These are phyloP conservation scores for Rubroboletus pulcherrimus DNA, from an alignment of 768 basidiomycete species.

Conservation along the genomic window DNA sequence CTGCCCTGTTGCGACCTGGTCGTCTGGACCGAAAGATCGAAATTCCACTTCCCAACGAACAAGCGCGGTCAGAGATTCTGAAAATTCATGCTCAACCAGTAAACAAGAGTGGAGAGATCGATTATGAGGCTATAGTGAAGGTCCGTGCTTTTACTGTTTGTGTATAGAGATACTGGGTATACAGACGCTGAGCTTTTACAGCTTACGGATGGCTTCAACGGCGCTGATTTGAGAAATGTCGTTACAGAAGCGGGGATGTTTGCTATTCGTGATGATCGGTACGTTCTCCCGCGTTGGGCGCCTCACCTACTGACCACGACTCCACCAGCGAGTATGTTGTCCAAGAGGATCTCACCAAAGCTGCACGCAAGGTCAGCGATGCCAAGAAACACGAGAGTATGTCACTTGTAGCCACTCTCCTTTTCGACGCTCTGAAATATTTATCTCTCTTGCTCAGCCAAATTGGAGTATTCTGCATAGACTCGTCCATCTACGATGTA, in stretches of 20 bases:
- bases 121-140: constrained; percentile 98
- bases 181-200: constrained; percentile 25
- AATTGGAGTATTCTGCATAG: constrained; percentile 44
- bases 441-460: constrained; percentile 26
- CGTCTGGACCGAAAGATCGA: constrained; percentile 97
- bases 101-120: constrained; percentile 92
- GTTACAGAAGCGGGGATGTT: constrained; percentile 98
- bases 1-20: constrained; percentile 92
- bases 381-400: constrained; percentile 97
- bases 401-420: constrained; percentile 25
- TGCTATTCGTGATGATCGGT: constrained; percentile 95
- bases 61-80: constrained; percentile 91
- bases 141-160: constrained; percentile 33
- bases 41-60: constrained; percentile 96
- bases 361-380: constrained; percentile 90
- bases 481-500: constrained; percentile 14
- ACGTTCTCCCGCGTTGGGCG: constrained; percentile 17
- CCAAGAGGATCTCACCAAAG: constrained; percentile 96
- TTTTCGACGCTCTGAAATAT: neutral
- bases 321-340: constrained; percentile 72
- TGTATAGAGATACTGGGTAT: neutral
- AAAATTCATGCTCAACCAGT: constrained; percentile 96
- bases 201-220: constrained; percentile 92
- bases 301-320: constrained; percentile 1
- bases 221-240: constrained; percentile 93